phyloP scores from a whole-genome alignment of 306 rosid species.

The Adenanthera pavonina region DNA sequence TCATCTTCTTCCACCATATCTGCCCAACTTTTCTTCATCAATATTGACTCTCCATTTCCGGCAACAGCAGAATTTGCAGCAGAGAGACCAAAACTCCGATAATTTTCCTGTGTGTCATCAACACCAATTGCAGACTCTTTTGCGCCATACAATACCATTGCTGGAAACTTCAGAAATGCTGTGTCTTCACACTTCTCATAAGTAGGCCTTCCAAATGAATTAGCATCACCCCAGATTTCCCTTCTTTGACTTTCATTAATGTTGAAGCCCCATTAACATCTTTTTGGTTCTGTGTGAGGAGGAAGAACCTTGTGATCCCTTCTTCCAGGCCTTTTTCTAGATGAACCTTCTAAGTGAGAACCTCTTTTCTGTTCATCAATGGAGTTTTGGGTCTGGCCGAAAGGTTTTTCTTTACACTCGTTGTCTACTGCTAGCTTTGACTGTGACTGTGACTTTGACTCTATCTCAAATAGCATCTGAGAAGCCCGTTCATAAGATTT shows the following conservation, averaged over 20 bases:
- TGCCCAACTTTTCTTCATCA: slow-evolving; percentile 88
- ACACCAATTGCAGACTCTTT: slow-evolving; percentile 17
- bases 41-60: background rate
- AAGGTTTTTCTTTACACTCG: slow-evolving; percentile 4
- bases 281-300: slow-evolving; percentile 60
- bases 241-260: slow-evolving; percentile 46
- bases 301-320: slow-evolving; percentile 34
- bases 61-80: background rate
- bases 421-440: slow-evolving; percentile 25
- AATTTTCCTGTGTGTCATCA: background rate
- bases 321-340: slow-evolving; percentile 43
- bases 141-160: slow-evolving; percentile 38
- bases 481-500: slow-evolving; percentile 82
- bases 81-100: background rate
- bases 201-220: slow-evolving; percentile 42
- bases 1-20: slow-evolving; percentile 92
- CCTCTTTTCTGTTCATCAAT: slow-evolving; percentile 42
- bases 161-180: slow-evolving; percentile 27
- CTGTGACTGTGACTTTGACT: slow-evolving; percentile 21
- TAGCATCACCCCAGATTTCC: slow-evolving; percentile 49
- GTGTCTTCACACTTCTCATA: slow-evolving; percentile 36
- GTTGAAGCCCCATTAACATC: slow-evolving; percentile 59
- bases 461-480: slow-evolving; percentile 61
- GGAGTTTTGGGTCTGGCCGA: slow-evolving; percentile 17
- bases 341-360: slow-evolving; percentile 22